Evolutionary conservation across 2,329 filamentous ascomycete genomes (phyloP), one percentile per base, ranked within the genome.

Genomic region (Furcasterigmium sp.): DNA sequence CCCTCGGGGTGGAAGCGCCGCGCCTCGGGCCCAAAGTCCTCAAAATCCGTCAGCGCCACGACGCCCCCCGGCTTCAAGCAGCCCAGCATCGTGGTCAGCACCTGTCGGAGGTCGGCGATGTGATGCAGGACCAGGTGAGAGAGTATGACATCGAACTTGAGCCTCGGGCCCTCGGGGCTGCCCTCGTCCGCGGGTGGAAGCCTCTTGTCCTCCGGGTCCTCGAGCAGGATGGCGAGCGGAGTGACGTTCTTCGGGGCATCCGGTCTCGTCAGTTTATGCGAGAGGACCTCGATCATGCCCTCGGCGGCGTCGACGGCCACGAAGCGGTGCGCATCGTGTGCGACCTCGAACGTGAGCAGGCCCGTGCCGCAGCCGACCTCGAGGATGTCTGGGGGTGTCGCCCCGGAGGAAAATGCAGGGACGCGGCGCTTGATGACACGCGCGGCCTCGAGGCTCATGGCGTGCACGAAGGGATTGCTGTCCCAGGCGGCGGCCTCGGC

Each of bases 31-130:
- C 76, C 76, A 53, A 72, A 73, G 48, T 80, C 69, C 53, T 80
- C 75, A 53, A 73, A 81, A 51, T 80, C 77, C 2, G 76, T 80
- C 50, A 80, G 56, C 2, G 72, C 72, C 1, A 78, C 61, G 23
- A 26, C 7, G 11, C 23, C 23, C 7, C 23, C 23, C 7, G 7
- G 7, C 23, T 11, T 7, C 19, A 76, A 59, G 8, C 70, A 67
- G 49, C 68, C 73, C 56, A 73, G 76, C 50, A 75, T 65, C 0
- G 63, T 70, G 17, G 63, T 62, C 11, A 72, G 51, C 2, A 65
- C 64, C 0, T 61, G 63, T 54, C 51, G 0, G 55, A 59, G 1
- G 62, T 57, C 36, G 64, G 65, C 47, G 48, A 69, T 44, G 55
- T 61, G 41, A 39, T 56, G 9, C 38, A 60, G 53, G 50, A 58